These are phyloP conservation scores for Tulasnella sp. DNA, from an alignment of 768 basidiomycete genomes.

Conservation along the genomic window DNA sequence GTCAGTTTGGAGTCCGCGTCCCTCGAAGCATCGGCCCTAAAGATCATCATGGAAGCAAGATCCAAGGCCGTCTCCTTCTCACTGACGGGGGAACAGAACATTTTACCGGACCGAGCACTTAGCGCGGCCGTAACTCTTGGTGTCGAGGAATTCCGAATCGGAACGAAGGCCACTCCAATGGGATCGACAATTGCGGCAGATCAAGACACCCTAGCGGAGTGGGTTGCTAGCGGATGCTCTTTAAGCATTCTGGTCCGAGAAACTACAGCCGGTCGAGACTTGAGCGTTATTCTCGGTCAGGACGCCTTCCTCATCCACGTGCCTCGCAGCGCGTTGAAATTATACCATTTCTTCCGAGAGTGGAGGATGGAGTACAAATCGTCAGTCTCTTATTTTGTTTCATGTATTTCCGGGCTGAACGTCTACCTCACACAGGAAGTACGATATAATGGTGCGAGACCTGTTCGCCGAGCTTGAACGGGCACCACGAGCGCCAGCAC, in stretches of 20 bases:
- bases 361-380: conserved; percentile 78
- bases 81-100: background rate
- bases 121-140: background rate
- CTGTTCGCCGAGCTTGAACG: conserved; percentile 55
- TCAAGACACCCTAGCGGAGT: conserved; percentile 17
- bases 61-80: background rate
- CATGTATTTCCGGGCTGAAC: background rate
- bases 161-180: background rate
- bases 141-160: background rate
- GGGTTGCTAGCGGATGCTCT: background rate
- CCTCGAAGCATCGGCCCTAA: conserved; percentile 14
- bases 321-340: conserved; percentile 70
- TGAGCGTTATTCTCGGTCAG: conserved; percentile 20
- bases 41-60: conserved; percentile 4
- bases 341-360: conserved; percentile 71
- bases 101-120: background rate
- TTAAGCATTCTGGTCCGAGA: conserved; percentile 1
- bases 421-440: conserved; percentile 24
- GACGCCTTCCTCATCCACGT: conserved; percentile 34
- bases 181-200: conserved; percentile 16
- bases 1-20: background rate
- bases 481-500: conserved; percentile 30
- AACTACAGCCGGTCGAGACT: background rate
- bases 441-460: conserved; percentile 58
- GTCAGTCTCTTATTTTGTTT: conserved; percentile 31